Evolutionary conservation across 768 basidiomycete species (phyloP).

Genomic region (Mycena alexandri): DNA sequence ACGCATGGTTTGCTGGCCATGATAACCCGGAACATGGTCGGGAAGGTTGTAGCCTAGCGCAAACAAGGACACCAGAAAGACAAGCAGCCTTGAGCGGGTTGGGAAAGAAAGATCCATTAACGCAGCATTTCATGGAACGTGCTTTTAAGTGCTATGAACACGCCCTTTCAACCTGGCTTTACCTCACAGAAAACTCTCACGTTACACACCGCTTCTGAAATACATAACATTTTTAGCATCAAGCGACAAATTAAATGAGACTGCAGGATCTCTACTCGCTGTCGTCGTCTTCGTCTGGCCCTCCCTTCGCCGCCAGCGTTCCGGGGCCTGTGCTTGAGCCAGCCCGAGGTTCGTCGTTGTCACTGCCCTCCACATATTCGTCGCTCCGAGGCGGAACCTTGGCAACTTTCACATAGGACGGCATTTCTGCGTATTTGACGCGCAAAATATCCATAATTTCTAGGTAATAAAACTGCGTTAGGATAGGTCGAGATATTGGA

Average conservation of each 20-base stretch:
- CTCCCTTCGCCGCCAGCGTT: conserved; percentile 12
- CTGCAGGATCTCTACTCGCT: conserved; percentile 28
- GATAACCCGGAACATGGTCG: conserved; percentile 19
- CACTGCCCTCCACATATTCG: conserved; percentile 19
- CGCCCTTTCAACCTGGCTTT: conserved; percentile 31
- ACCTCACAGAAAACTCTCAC: conserved; percentile 33
- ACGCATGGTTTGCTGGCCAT: conserved; percentile 26
- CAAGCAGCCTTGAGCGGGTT: conserved; percentile 28
- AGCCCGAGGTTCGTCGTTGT: conserved; percentile 31
- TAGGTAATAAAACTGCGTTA: conserved; percentile 43
- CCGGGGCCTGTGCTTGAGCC: conserved; percentile 51
- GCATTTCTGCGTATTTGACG: conserved; percentile 76
- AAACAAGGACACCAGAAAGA: conserved; percentile 30
- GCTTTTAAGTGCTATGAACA: conserved; percentile 23
- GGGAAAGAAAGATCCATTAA: conserved; percentile 26
- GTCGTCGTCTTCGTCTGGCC: conserved; percentile 29
- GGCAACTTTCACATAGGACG: conserved; percentile 53
- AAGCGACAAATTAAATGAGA: neutral
- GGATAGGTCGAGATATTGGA: conserved; percentile 16
- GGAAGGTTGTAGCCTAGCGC: conserved; percentile 25
- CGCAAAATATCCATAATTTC: conserved; percentile 88
- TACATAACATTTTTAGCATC: neutral
- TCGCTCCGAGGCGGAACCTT: conserved; percentile 2
- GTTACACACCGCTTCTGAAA: conserved; percentile 12
- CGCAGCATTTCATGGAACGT: neutral